Conservation (phyloP, 208 protist species). For the Leishmania tropica region DNA sequence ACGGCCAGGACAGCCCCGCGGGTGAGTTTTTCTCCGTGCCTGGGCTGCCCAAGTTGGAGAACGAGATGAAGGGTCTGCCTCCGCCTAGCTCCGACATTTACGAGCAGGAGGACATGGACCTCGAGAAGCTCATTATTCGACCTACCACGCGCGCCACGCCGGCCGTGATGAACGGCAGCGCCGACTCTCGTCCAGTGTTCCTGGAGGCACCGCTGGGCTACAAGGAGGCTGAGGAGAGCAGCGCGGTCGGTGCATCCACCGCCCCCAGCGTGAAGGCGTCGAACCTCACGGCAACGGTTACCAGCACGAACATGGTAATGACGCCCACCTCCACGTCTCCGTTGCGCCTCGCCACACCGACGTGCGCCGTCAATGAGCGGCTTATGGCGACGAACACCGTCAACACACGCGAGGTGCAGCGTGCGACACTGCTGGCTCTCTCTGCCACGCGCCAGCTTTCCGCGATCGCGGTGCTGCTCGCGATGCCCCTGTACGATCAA, state of each 20-base stretch:
- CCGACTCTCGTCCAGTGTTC: slow-evolving; percentile 32
- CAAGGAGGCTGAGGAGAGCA: slow-evolving; percentile 2
- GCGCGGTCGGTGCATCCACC: slow-evolving; percentile 4
- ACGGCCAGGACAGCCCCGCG: slow-evolving; percentile 37
- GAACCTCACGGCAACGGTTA: slow-evolving; percentile 25
- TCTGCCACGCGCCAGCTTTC: slow-evolving; percentile 46
- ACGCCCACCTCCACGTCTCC: slow-evolving; percentile 25
- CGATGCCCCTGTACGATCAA: slow-evolving; percentile 51
- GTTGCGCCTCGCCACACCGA: slow-evolving; percentile 30
- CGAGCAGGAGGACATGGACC: slow-evolving; percentile 59
- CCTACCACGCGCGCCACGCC: slow-evolving; percentile 54
- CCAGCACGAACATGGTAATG: slow-evolving; percentile 28
- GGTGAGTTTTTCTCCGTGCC: slow-evolving; percentile 71
- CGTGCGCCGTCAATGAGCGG: slow-evolving; percentile 25
- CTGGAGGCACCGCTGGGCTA: slow-evolving; percentile 39
- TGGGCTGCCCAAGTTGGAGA: slow-evolving; percentile 69
- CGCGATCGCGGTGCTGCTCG: slow-evolving; percentile 55
- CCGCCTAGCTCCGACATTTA: slow-evolving; percentile 71
- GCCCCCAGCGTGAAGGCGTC: slow-evolving; percentile 8
- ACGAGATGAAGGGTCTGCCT: slow-evolving; percentile 71
- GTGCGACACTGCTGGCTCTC: slow-evolving; percentile 54
- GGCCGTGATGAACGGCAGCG: slow-evolving; percentile 21
- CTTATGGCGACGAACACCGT: slow-evolving; percentile 25
- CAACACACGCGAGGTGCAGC: slow-evolving; percentile 44
- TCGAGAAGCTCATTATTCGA: slow-evolving; percentile 63